Base-by-base conservation (phyloP, 2,329 filamentous ascomycete species). In the Endocalyx cinctus region DNA sequence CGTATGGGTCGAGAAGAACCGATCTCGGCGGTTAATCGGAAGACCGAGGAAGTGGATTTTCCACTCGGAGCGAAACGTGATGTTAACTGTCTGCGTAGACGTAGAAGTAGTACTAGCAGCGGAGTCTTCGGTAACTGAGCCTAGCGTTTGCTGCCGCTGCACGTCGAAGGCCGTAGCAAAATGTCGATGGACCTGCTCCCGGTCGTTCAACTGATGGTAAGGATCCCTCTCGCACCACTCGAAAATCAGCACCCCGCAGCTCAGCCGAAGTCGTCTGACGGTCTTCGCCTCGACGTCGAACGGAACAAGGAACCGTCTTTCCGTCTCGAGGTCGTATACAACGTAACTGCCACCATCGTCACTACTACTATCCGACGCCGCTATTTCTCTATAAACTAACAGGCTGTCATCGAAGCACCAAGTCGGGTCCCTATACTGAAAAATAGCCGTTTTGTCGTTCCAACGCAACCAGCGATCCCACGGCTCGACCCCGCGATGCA, bases 1-100 rank as follows among this genome's bases (percentile, higher is more conserved):
- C 29, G 64, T 79, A 50, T 82, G 78, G 1, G 71, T 58, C 8
- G 75, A 80, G 55, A 75, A 78, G 63, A 80, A 79, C n/a, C 76
- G 70, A 48, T 79, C 74, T 25, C 64, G 58, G n/a, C 64, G 59
- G 45, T 69, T 72, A 6, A 78, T 48, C 1, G 74, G 67, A 30
- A 79, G 59, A 8, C 74, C 75, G 2, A 74, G 57, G 46, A 71
- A 71, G 54, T 78, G 70, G 23, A 79, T 71, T 47, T 74, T 74
- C 72, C 72, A 82, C 50, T 81, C 74, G 27, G 66, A 73, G 31
- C 74, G 71, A 34, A 72, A 72, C 1, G 52, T 54, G 32, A 77
- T 57, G 3, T 45, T 49, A n/a, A n/a, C n/a, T n/a, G n/a, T n/a
- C n/a, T n/a, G n/a, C n/a, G n/a, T n/a, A n/a, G n/a, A n/a, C n/a